These are phyloP conservation scores for Colletotrichum limetticola DNA, from an alignment of 2,329 filamentous ascomycete species.

Conservation along the genomic window DNA sequence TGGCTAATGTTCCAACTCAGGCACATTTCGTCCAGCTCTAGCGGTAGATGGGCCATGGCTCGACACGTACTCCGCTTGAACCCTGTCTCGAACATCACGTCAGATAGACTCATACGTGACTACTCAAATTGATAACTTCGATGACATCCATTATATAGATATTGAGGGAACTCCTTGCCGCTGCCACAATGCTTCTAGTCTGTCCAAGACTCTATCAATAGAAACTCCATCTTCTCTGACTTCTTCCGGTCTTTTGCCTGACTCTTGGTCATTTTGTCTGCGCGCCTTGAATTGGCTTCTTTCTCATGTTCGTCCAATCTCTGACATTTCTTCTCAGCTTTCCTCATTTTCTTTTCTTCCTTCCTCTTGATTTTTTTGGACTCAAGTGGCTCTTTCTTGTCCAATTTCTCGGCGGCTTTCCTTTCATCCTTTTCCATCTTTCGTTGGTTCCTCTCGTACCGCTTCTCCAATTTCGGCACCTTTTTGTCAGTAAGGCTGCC, in stretches of 20 bases:
- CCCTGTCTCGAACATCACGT: background rate
- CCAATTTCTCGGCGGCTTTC: background rate
- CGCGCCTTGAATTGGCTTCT: background rate
- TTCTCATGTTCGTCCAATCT: background rate
- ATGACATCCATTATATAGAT: background rate
- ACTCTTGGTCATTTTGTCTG: background rate
- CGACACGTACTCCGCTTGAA: background rate
- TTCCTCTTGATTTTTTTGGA: background rate
- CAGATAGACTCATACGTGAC: background rate
- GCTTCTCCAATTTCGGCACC: background rate
- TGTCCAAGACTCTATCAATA: background rate
- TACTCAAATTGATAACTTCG: background rate
- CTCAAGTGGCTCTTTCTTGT: background rate
- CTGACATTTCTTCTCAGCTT: background rate
- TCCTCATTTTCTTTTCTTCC: background rate
- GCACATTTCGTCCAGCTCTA: background rate
- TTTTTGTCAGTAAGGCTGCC: background rate
- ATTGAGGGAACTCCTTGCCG: background rate
- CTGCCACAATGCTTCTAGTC: background rate
- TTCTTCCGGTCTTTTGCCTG: background rate
- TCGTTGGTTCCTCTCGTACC: background rate
- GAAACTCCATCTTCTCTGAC: background rate
- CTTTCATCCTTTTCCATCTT: background rate
- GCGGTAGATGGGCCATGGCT: background rate
- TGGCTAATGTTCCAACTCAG: background rate